Conservation (phyloP, 2,329 filamentous ascomycete species). For the Calcarisporium arbuscula region DNA sequence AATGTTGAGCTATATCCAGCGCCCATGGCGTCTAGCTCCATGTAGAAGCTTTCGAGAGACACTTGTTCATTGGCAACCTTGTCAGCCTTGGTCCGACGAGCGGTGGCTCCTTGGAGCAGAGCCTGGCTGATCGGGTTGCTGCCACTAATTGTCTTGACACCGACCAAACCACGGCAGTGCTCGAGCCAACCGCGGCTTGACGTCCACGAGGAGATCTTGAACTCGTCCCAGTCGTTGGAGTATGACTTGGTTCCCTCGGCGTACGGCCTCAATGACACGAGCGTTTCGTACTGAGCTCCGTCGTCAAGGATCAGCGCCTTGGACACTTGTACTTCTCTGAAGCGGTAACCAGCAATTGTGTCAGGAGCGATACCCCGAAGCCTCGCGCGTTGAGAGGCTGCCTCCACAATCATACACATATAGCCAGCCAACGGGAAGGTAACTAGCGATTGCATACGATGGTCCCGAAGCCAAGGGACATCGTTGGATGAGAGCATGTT, state of each 20-base stretch:
- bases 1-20: conserved; percentile 21
- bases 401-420: conserved; percentile 45
- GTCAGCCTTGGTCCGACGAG: conserved; percentile 9
- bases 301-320: conserved; percentile 21
- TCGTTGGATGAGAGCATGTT: conserved; percentile 41
- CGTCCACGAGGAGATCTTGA: conserved; percentile 49
- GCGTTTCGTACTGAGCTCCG: conserved; percentile 17
- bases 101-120: conserved; percentile 6
- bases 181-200: conserved; percentile 48
- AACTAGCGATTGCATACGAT: conserved; percentile 49
- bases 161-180: conserved; percentile 49
- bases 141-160: conserved; percentile 21
- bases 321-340: conserved; percentile 20
- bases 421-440: conserved; percentile 51
- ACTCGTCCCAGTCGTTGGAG: conserved; percentile 47
- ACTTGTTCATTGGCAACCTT: conserved; percentile 6
- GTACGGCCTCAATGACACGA: conserved; percentile 18
- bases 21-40: conserved; percentile 17
- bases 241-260: conserved; percentile 21
- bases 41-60: conserved; percentile 16
- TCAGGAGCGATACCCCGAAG: conserved; percentile 15
- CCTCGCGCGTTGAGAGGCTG: conserved; percentile 28
- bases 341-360: conserved; percentile 13
- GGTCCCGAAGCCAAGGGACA: conserved; percentile 52
- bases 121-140: conserved; percentile 16